Evolutionary conservation across 2,329 filamentous ascomycete genomes (phyloP).

Genomic region (Thelonectria discophora): DNA sequence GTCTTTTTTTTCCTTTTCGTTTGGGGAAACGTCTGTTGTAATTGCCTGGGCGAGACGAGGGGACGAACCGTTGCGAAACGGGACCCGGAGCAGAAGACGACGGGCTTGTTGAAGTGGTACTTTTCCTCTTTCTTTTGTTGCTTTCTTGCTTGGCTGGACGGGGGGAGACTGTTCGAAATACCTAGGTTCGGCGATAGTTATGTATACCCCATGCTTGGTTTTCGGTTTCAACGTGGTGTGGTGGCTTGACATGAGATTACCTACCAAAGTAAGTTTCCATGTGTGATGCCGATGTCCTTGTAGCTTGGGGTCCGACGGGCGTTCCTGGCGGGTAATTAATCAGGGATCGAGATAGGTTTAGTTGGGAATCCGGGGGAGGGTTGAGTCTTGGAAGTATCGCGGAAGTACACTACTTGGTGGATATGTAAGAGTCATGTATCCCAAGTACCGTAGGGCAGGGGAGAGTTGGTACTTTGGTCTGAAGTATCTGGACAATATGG

Average conservation of each 20-base stretch:
- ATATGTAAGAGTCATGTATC: background rate
- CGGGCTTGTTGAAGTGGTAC: conserved; percentile 29
- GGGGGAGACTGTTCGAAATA: conserved; percentile 37
- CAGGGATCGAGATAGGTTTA: background rate
- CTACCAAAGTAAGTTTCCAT: background rate
- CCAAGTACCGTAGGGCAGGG: conserved; percentile 2
- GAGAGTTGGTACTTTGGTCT: conserved; percentile 2
- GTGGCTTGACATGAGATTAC: background rate
- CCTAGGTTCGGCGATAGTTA: conserved; percentile 40
- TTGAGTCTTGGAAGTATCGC: conserved; percentile 11
- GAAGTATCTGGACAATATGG: background rate
- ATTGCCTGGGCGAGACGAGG: conserved; percentile 33
- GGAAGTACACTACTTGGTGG: conserved; percentile 2
- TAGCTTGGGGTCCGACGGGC: background rate
- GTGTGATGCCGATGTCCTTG: background rate
- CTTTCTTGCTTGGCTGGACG: conserved; percentile 23
- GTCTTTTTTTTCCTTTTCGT: conserved; percentile 11
- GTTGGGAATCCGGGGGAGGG: conserved; percentile 10
- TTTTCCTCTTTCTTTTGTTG: conserved; percentile 27
- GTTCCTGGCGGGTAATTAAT: background rate
- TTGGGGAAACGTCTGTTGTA: conserved; percentile 27
- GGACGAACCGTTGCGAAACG: conserved; percentile 28
- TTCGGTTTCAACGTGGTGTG: conserved; percentile 30
- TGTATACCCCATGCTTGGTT: conserved; percentile 41
- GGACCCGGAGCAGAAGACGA: conserved; percentile 24